A percentile compares a stretch with the other conserved stretches of the same genome.
These are phyloP conservation scores for Globisporangium ultimum DNA, from an alignment of 352 stramenopile species.

Conservation along the genomic window DNA sequence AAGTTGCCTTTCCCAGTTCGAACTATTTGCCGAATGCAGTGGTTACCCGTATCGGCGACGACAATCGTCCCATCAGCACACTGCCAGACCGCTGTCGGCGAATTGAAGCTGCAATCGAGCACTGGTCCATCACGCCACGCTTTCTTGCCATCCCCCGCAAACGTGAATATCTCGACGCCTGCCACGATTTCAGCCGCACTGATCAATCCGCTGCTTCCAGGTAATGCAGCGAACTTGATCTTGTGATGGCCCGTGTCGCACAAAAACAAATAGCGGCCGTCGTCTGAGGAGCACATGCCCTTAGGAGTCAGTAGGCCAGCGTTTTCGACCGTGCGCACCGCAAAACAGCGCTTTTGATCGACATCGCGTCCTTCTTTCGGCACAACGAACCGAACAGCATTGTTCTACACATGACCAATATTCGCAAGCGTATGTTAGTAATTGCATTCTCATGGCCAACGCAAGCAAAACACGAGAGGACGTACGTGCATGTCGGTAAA, in stretches of 20 bases:
- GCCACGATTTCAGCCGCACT: conserved; percentile 9
- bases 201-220: conserved; percentile 20
- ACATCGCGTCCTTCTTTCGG: neutral
- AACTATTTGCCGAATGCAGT: conserved; percentile 47
- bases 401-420: conserved; percentile 25
- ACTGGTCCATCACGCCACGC: conserved; percentile 39
- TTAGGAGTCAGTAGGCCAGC: conserved; percentile 42
- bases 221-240: conserved; percentile 43
- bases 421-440: neutral
- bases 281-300: conserved; percentile 34
- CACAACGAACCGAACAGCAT: conserved; percentile 33
- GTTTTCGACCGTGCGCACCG: conserved; percentile 24
- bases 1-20: conserved; percentile 22
- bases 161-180: conserved; percentile 36
- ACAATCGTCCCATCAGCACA: conserved; percentile 32
- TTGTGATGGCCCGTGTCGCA: conserved; percentile 53
- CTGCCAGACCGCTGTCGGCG: conserved; percentile 35
- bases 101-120: conserved; percentile 36
- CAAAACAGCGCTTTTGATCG: neutral
- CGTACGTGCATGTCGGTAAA: conserved; percentile 38
- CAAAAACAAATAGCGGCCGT: conserved; percentile 44
- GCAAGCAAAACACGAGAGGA: neutral
- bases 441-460: neutral
- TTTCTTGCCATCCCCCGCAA: conserved; percentile 43
- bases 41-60: conserved; percentile 48